Evolutionary conservation across 2,329 filamentous ascomycete genomes (phyloP).

Genomic region (Pseudofabraea citricarpa): DNA sequence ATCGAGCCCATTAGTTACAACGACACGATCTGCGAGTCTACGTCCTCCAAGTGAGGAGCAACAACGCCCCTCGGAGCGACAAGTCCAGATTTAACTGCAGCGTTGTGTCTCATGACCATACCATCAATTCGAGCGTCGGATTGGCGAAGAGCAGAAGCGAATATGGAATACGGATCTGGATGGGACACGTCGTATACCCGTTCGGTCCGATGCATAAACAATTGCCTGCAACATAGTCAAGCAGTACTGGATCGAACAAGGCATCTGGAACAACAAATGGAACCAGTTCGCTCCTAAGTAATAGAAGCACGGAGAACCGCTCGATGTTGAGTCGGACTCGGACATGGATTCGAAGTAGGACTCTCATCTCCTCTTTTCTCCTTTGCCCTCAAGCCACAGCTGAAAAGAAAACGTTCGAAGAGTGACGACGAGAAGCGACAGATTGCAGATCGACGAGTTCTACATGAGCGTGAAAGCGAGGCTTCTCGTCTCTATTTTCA

Average conservation of each 20-base stretch:
- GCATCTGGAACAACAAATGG: conserved; percentile 14
- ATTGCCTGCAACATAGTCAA: conserved; percentile 15
- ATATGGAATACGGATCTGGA: too few species aligned
- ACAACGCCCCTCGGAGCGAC: too few species aligned
- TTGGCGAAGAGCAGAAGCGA: background rate
- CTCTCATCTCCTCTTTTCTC: too few species aligned
- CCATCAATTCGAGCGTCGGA: conserved; percentile 16
- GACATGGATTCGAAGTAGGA: too few species aligned
- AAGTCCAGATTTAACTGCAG: too few species aligned
- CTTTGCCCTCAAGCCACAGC: too few species aligned
- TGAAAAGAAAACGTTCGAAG: conserved; percentile 9
- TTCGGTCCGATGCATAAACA: background rate
- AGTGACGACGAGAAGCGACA: conserved; percentile 14
- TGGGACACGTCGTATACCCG: conserved; percentile 1
- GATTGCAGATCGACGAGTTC: conserved; percentile 11
- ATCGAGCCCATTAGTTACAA: too few species aligned
- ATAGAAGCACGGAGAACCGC: conserved; percentile 14
- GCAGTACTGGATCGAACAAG: conserved; percentile 24
- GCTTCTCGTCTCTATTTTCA: conserved; percentile 25
- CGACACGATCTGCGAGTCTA: too few species aligned
- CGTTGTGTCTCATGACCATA: background rate
- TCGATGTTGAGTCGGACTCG: too few species aligned
- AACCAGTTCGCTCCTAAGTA: conserved; percentile 2
- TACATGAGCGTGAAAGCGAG: conserved; percentile 17
- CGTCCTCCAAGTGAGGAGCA: too few species aligned